A percentile compares a stretch with the other conserved stretches of the same genome.
These are phyloP conservation scores for Pyrrhoderma noxium DNA, from an alignment of 1,284 basidiomycete species.

Conservation along the genomic window DNA sequence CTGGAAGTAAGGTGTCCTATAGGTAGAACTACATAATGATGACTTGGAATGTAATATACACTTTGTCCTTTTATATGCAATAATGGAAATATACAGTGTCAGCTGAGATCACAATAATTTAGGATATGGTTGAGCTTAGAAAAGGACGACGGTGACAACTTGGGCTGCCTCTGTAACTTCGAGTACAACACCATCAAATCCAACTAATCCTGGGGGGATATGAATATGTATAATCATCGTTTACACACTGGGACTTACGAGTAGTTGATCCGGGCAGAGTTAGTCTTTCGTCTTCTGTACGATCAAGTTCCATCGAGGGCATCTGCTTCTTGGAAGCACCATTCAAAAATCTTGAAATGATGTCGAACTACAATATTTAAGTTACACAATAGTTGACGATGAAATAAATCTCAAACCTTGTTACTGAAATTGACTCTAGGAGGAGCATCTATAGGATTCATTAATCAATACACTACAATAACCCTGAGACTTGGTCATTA, in stretches of 20 bases:
- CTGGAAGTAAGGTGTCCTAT: neutral
- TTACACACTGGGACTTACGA: conserved; percentile 38
- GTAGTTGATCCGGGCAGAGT: conserved; percentile 66
- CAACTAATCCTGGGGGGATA: conserved; percentile 48
- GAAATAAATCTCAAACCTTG: conserved; percentile 36
- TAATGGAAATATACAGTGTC: neutral
- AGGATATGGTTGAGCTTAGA: conserved; percentile 43
- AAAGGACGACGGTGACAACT: conserved; percentile 65
- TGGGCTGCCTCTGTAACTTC: conserved; percentile 76
- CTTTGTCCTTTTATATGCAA: neutral
- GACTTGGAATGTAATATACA: neutral
- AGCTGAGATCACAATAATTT: neutral
- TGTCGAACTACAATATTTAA: conserved; percentile 47
- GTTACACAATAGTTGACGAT: neutral
- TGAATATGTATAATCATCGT: conserved; percentile 20
- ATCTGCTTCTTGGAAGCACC: conserved; percentile 49
- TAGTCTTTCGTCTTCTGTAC: conserved; percentile 72
- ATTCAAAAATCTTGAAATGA: conserved; percentile 65
- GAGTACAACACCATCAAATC: conserved; percentile 76
- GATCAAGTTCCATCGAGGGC: conserved; percentile 80
- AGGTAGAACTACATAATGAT: neutral
- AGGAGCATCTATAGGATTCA: conserved; percentile 47
- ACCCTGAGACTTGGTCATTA: conserved; percentile 23
- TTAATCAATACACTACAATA: conserved; percentile 11
- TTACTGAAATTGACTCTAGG: conserved; percentile 61